phyloP scores from a whole-genome alignment of 495 filamentous ascomycete species.

The Aspergillus taichungensis region DNA sequence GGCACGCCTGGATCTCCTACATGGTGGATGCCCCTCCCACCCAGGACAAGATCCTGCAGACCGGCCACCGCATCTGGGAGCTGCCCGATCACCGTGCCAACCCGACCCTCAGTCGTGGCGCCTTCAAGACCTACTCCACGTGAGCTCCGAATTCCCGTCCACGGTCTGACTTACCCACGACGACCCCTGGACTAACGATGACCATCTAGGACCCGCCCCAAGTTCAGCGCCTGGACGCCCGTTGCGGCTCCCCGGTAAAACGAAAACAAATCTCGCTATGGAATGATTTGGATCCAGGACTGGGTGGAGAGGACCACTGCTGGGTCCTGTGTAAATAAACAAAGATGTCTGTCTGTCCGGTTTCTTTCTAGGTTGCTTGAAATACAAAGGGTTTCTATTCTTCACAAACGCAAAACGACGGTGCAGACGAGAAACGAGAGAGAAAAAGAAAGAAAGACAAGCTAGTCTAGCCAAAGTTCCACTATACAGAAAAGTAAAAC shows the following conservation, averaged over 20 bases:
- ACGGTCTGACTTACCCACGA: neutral
- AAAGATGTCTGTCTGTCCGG: conserved; percentile 30
- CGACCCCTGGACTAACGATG: neutral
- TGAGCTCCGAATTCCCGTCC: conserved; percentile 36
- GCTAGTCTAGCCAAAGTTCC: no score
- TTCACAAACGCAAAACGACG: no score
- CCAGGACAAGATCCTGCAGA: conserved; percentile 62
- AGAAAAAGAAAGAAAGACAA: no score
- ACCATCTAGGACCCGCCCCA: conserved; percentile 27
- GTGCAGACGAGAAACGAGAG: no score
- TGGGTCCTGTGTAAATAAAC: conserved; percentile 37
- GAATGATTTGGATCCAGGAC: no score
- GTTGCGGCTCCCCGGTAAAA: conserved; percentile 37
- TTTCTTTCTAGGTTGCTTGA: conserved; percentile 16
- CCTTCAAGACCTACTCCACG: conserved; percentile 93
- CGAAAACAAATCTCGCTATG: neutral
- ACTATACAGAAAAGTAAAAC: no score
- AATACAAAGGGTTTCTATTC: neutral
- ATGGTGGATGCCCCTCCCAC: conserved; percentile 79
- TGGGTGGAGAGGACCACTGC: neutral
- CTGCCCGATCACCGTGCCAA: conserved; percentile 63
- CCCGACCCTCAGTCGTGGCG: conserved; percentile 61
- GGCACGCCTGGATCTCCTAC: conserved; percentile 96
- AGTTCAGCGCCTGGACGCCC: conserved; percentile 37
- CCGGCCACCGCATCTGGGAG: conserved; percentile 65